Evolutionary conservation across 2,329 filamentous ascomycete genomes (phyloP).

Genomic region (Exophiala lecanii-corni): DNA sequence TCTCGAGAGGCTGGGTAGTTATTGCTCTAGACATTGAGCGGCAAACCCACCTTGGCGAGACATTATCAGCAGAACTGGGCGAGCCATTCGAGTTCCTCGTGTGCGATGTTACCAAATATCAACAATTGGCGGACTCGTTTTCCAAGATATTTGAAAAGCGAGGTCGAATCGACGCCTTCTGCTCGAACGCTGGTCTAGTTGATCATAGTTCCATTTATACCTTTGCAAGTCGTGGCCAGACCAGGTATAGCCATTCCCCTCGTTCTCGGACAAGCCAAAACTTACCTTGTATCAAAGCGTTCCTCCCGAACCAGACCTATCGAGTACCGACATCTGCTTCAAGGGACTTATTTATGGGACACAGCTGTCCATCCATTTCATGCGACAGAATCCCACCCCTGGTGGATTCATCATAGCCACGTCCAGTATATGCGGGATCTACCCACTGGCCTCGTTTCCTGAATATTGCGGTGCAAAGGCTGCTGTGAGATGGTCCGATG

Average conservation of each 20-base stretch:
- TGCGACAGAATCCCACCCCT: constrained; percentile 45
- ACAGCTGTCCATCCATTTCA: constrained; percentile 49
- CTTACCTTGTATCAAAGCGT: constrained; percentile 25
- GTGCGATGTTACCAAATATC: constrained; percentile 46
- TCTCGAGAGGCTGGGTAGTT: constrained; percentile 32
- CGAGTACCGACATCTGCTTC: constrained; percentile 47
- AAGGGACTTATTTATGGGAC: constrained; percentile 50
- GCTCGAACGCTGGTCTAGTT: constrained; percentile 48
- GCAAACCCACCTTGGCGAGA: constrained; percentile 10
- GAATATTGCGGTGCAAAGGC: constrained; percentile 52
- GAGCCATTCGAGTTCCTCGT: constrained; percentile 40
- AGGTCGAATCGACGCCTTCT: constrained; percentile 46
- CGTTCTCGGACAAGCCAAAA: background rate
- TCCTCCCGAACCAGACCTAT: constrained; percentile 43
- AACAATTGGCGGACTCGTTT: constrained; percentile 43
- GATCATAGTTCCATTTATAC: constrained; percentile 46
- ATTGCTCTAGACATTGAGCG: constrained; percentile 34
- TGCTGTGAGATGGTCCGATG: constrained; percentile 32
- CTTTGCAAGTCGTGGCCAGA: constrained; percentile 32
- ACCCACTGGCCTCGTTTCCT: constrained; percentile 42
- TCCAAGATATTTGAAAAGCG: constrained; percentile 39
- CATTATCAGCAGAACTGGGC: constrained; percentile 33
- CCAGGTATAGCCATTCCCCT: background rate
- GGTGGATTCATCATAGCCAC: constrained; percentile 45
- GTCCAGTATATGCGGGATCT: constrained; percentile 40